Base-by-base conservation (phyloP, 2,329 filamentous ascomycete genomes). In the Mycosphaerelloides madeirae region DNA sequence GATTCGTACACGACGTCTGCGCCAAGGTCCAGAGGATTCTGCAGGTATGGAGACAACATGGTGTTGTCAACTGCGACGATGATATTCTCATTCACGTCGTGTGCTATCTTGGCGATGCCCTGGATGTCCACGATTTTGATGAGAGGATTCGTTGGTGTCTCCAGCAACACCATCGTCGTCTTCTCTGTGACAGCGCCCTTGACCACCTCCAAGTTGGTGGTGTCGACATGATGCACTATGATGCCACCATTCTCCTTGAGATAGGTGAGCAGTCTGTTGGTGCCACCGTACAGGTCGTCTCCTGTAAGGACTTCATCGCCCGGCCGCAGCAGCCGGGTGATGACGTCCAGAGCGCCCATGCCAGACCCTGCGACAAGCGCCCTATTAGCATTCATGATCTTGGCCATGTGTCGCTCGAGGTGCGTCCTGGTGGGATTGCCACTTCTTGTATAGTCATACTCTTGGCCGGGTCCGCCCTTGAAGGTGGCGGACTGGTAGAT, bases 401-500 rank as follows among this genome's bases (percentile, higher is more conserved):
- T 98, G 62, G 94, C 93, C 59, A 98, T 76, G 68, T 98, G 93
- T 47, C 91, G 83, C 73, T 98, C 93, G 52, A 98, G 80, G 63
- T 98, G 93, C 28, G 91, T 95, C 54, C 93, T 81, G 46, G 93
- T 98, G 14, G 93, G 93, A 66, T 98, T 98, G 44, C 93, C 93
- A 29, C 90, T 97, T 50, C 94, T 87, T 48, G 93, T 97, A 74
- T 98, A 98, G 73, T 98, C 93, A 69, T 97, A 98, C 68, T 97
- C 90, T 62, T 80, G 75, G 56, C 81, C 85, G 48, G 87, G 88
- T 9, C 62, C 63, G 29, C 97, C 93, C 72, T 98, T 98, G 76
- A 98, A 98, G 29, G 93, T 98, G 38, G 93, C 94, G 38, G 88
- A 95, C 78, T 84, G 93, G 69, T 98, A 98, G 64, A 98, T 97